phyloP scores from a whole-genome alignment of 2,329 filamentous ascomycete species.

The Mycosphaerelloides madeirae region DNA sequence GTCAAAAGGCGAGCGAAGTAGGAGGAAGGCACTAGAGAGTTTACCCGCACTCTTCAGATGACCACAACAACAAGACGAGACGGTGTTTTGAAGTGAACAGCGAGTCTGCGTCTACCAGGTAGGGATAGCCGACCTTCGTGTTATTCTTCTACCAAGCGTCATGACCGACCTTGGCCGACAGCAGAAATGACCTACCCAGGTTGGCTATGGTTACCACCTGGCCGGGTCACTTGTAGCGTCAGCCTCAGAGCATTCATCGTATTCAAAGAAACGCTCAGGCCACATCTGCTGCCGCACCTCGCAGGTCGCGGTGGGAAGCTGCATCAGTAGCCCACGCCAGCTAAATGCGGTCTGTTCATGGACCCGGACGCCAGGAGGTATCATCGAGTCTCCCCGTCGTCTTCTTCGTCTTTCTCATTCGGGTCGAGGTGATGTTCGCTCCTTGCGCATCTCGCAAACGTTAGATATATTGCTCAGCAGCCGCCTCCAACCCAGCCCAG shows the following conservation, averaged over 20 bases:
- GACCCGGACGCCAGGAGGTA: slow-evolving; percentile 25
- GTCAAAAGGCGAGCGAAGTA: slow-evolving; percentile 10
- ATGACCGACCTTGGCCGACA: slow-evolving; percentile 28
- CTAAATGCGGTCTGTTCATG: slow-evolving; percentile 37
- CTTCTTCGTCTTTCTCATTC: slow-evolving; percentile 3
- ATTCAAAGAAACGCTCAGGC: slow-evolving; percentile 41
- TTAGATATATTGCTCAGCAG: too few relatives aligned
- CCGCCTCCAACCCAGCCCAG: too few relatives aligned
- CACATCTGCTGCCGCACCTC: slow-evolving; percentile 34
- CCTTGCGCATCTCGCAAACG: slow-evolving; percentile 17
- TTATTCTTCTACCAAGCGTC: slow-evolving; percentile 25
- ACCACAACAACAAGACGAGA: slow-evolving; percentile 18
- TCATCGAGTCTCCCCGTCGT: slow-evolving; percentile 7
- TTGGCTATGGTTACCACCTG: slow-evolving; percentile 32
- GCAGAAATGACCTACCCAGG: slow-evolving; percentile 24
- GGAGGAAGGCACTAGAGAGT: slow-evolving; percentile 15
- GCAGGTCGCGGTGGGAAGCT: slow-evolving; percentile 44
- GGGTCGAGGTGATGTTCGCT: neutral
- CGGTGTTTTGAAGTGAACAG: slow-evolving; percentile 21
- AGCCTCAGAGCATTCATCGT: slow-evolving; percentile 40
- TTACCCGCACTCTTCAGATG: slow-evolving; percentile 14
- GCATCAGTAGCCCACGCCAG: slow-evolving; percentile 40
- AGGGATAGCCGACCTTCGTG: slow-evolving; percentile 26
- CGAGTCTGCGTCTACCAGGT: slow-evolving; percentile 25
- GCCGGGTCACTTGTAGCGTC: slow-evolving; percentile 32